Base-by-base conservation (phyloP, 2,329 filamentous ascomycete genomes). In the Aureobasidium uvarum region DNA sequence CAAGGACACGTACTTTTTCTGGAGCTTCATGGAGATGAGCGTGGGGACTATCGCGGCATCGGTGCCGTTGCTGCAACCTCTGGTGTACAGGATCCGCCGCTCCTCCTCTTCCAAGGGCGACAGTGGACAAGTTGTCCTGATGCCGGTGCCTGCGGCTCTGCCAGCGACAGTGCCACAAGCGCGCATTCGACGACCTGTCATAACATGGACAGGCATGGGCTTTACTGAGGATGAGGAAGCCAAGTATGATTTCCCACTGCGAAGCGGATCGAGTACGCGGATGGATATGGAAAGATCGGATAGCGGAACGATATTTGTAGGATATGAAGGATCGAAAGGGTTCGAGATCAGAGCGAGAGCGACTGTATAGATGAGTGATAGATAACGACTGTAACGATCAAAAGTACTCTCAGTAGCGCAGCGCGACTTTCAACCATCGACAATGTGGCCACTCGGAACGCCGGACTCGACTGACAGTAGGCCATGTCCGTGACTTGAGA, bases 171-270 rank as follows among this genome's bases (percentile, higher is more conserved):
- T 25, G 14, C 23, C 54, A 7, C 54, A 10, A 2, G 54, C 54
- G 18, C 28, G 14, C 2, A 23, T 60, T 3, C 41, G 56, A 10
- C 41, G 43, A 14, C 56, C 56, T 1, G 18, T 60, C 28, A 60
- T 60, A 31, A 60, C 56, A 18, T 60, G 56, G 56, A 60, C 56
- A 10, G 56, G 56, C 20, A 60, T 60, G 56, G 56, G 56, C 28
- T 60, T 60, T 6, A 60, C 56, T 1, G 56, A 48, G 1, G 56
- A 43, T 4, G 54, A 45, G 1, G 54, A 45, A 4, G 11, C 10
- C 2, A 58, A 45, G 8, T 43, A n/a, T 14, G 54, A 58, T 5
- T 4, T 18, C 1, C 54, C 23, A 5, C 39, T 1, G 5, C 23
- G 23, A 2, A 58, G 54, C 14, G 39, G 39, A n/a, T 58, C 54